Conservation (phyloP, 768 basidiomycete species). For the Tremella yokohamensis region DNA sequence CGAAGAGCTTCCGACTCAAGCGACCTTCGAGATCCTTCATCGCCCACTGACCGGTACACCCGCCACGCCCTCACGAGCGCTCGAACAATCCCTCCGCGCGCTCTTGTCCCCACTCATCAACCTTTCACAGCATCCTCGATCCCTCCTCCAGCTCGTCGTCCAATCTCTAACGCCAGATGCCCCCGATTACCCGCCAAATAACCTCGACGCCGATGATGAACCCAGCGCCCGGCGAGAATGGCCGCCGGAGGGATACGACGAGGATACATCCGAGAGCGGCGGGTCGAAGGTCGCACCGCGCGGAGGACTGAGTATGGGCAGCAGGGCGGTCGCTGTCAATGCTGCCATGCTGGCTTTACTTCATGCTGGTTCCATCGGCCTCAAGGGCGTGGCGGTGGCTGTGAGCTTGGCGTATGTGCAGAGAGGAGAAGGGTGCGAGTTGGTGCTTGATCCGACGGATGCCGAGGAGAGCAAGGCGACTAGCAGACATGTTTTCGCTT, state of each 20-base stretch:
- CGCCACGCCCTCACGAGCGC: constrained; percentile 49
- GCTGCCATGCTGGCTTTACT: constrained; percentile 48
- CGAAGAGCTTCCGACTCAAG: constrained; percentile 52
- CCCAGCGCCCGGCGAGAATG: background rate
- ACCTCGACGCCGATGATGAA: constrained; percentile 2
- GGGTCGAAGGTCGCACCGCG: background rate
- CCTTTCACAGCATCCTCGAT: constrained; percentile 51
- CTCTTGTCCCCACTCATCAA: constrained; percentile 49
- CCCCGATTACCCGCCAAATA: constrained; percentile 10
- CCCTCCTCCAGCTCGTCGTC: constrained; percentile 52
- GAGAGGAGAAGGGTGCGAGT: constrained; percentile 10
- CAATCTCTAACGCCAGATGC: constrained; percentile 50
- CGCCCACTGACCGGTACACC: constrained; percentile 48
- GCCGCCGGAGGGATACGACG: background rate
- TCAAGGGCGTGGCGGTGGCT: constrained; percentile 43
- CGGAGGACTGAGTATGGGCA: background rate
- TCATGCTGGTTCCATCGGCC: constrained; percentile 46
- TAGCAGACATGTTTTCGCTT: constrained; percentile 37
- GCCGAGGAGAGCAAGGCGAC: constrained; percentile 44
- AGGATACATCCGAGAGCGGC: too few species aligned
- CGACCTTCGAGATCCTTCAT: constrained; percentile 52
- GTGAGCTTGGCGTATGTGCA: constrained; percentile 31
- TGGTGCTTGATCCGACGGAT: constrained; percentile 48
- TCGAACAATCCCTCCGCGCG: constrained; percentile 38
- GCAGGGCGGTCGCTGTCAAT: constrained; percentile 49